Base-by-base conservation (phyloP, 768 basidiomycete genomes). In the Rickenella mellea region DNA sequence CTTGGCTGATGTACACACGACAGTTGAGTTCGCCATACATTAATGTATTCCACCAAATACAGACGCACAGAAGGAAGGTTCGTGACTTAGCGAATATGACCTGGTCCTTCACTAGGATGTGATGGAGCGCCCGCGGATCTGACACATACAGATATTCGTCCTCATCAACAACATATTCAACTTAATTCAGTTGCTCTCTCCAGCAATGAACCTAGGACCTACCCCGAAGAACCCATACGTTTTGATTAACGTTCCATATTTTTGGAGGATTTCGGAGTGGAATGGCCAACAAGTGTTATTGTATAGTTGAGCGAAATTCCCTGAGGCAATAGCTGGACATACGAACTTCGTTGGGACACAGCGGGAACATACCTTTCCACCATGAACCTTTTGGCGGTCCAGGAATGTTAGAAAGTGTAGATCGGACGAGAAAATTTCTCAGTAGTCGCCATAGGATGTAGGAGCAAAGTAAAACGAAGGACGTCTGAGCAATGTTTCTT, bases 331-430 rank as follows among this genome's bases (percentile, higher is more conserved):
- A 8, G 10, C 10, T 17, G 9, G 15, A 2, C 3, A 7, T 36
- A 19, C 33, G 19, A 36, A 36, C 24, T 36, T 17, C 12, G 2
- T 36, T 10, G 9, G 11, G 8, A 22, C 33, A 36, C 11, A 4
- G 27, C 22, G 3, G 9, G 39, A 25, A 22, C 49, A 6, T 22
- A 68, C 70, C 70, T 37, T 50, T 59, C 25, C 60, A 45, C 19
- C 59, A 56, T 0, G 67, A 69, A 6, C 42, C 40, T 0, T 59
- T 47, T 6, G 56, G 51, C 0, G 68, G 69, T 1, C 69, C 69
- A 1, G 65, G 64, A 40, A 70, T 56, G 43, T 67, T 66, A 41
- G 65, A 58, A 2, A 69, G 49, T n/a, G 56, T 46, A 7, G 53
- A 54, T 14, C 47, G 45, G 8, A 49, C 39, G 15, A 58, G 38